Percentiles rank a stretch among this genome's conserved stretches.
Evolutionary conservation across 2,329 filamentous ascomycete genomes (phyloP).

Genomic region (Berkeleyomyces rouxiae): DNA sequence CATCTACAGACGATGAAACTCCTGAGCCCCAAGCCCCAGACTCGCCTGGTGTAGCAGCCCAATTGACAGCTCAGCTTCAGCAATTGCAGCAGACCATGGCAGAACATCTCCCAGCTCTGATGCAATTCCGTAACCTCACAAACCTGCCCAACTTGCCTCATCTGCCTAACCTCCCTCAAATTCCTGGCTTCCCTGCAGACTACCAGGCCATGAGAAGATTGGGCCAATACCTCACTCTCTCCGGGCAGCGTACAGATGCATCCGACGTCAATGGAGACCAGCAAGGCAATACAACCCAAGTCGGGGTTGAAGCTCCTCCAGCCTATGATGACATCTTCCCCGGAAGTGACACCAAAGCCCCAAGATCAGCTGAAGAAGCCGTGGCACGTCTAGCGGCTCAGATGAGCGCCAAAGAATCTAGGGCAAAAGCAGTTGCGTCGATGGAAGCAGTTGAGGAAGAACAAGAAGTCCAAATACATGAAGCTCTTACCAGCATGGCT

Average conservation of each 20-base stretch:
- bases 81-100: slow-evolving; percentile 59
- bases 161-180: slow-evolving; percentile 33
- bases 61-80: slow-evolving; percentile 56
- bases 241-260: slow-evolving; percentile 40
- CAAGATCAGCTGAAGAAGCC: slow-evolving; percentile 39
- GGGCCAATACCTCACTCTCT: slow-evolving; percentile 44
- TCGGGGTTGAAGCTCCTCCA: slow-evolving; percentile 38
- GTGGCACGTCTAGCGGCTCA: slow-evolving; percentile 22
- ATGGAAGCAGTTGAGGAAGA: neutral
- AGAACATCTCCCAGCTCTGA: slow-evolving; percentile 26
- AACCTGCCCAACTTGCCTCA: slow-evolving; percentile 39
- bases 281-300: neutral
- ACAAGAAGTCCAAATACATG: slow-evolving; percentile 19
- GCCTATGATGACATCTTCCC: slow-evolving; percentile 70
- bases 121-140: slow-evolving; percentile 42
- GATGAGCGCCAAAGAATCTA: slow-evolving; percentile 8
- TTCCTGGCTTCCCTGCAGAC: slow-evolving; percentile 47
- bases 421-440: slow-evolving; percentile 30
- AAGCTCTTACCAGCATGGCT: slow-evolving; percentile 35
- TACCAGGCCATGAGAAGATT: slow-evolving; percentile 63
- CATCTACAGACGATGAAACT: slow-evolving; percentile 1
- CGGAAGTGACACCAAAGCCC: slow-evolving; percentile 23
- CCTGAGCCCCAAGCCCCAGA: neutral
- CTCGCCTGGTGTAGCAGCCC: slow-evolving; percentile 50
- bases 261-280: slow-evolving; percentile 21